Evolutionary conservation across 345 rosid species (phyloP), one percentile per base, ranked within the genome.

Genomic region (Anacardium occidentale): DNA sequence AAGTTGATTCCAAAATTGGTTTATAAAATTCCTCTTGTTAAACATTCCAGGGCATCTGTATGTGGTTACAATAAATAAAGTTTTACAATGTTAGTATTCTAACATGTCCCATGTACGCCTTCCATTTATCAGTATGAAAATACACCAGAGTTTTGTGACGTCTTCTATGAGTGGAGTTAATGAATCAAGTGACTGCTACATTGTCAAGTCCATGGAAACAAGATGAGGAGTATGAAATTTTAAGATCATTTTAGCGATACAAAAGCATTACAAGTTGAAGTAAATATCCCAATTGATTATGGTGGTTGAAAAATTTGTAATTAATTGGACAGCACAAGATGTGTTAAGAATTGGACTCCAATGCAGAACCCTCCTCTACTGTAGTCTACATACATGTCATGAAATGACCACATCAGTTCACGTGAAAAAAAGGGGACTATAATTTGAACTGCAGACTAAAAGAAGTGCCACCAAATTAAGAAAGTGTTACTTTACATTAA

Each of bases 11-110:
- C 34, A 2, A 21, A 20, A 62, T 50, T 34, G 12, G 51, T 65
- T 57, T 5, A 2, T 40, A 29, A 21, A 32, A 12, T 32, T 51
- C 34, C 51, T 70, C 79, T 69, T 45, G 11, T 13, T 40, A 20
- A 42, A 70, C 18, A 10, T 53, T 53, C 47, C 10, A 24, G 60
- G 55, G 34, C 64, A 62, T 73, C 42, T 21, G 7, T 4, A 17
- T 42, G 26, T 66, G 34, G 48, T 21, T 68, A 55, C 52, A 12
- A 58, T 13, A 32, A 76, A 71, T 74, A 77, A 77, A 60, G 51
- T 34, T 63, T 6, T 54, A 77, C 66, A 20, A 13, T 11, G 3
- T 51, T 32, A 24, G 61, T n/a, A 10, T 14, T 32, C 7, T 22
- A n/a, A 6, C 3, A n/a, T 9, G 60, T 18, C 17, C 42, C 64